These are phyloP conservation scores for Kwoniella shivajii DNA, from an alignment of 1,284 basidiomycete species.

Conservation along the genomic window DNA sequence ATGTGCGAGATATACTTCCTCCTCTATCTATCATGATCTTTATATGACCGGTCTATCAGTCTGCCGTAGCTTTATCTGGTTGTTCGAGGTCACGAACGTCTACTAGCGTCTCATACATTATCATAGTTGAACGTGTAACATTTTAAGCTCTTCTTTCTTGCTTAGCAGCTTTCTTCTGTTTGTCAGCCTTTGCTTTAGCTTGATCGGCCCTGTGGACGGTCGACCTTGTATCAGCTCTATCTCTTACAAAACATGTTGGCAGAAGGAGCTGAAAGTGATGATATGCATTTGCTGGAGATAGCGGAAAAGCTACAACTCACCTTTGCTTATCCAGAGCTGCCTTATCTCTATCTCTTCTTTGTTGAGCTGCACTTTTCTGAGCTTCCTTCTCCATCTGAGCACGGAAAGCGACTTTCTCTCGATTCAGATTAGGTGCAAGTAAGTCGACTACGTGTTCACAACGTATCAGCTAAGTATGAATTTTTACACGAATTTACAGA, in stretches of 20 bases:
- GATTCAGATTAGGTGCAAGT: constrained; percentile 51
- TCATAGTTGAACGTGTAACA: too few relatives aligned
- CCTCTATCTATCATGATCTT: too few relatives aligned
- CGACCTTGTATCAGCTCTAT: not conserved
- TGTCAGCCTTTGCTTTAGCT: constrained; percentile 52
- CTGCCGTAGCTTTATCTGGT: too few relatives aligned
- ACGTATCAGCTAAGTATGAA: not conserved
- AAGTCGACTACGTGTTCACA: constrained; percentile 38
- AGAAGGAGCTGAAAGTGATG: too few relatives aligned
- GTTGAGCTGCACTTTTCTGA: constrained; percentile 37
- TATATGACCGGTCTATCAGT: too few relatives aligned
- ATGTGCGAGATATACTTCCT: too few relatives aligned
- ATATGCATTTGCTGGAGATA: too few relatives aligned
- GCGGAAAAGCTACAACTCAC: constrained; percentile 27
- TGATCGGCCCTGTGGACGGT: constrained; percentile 42
- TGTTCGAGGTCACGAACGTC: too few relatives aligned
- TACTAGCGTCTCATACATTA: too few relatives aligned
- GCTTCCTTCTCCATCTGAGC: constrained; percentile 47
- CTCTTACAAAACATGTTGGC: too few relatives aligned
- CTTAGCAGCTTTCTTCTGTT: constrained; percentile 54
- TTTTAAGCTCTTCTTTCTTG: constrained; percentile 47
- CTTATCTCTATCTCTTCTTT: constrained; percentile 47
- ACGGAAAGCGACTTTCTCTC: constrained; percentile 45
- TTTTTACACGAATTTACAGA: too few relatives aligned
- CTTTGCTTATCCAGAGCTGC: constrained; percentile 53